Percentiles rank a stretch among this genome's conserved stretches.
phyloP scores from a whole-genome alignment of 768 basidiomycete species.

The Pisolithus marmoratus region DNA sequence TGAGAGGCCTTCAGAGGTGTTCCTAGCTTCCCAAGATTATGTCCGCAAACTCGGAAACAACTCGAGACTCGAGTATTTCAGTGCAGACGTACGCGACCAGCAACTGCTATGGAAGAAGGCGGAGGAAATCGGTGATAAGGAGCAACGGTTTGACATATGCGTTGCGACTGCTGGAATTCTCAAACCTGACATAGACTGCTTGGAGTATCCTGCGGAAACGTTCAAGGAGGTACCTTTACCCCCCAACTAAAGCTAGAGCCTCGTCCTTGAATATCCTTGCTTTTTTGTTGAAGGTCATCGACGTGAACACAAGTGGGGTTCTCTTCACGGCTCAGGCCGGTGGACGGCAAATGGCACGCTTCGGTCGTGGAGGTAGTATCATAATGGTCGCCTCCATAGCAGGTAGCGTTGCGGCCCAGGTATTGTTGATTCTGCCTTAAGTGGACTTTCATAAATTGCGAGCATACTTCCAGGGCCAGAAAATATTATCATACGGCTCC shows the following conservation, averaged over 20 bases:
- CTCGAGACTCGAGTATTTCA: slow-evolving; percentile 53
- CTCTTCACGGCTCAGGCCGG: slow-evolving; percentile 59
- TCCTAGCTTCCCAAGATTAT: slow-evolving; percentile 48
- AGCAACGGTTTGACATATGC: slow-evolving; percentile 69
- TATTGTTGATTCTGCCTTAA: slow-evolving; percentile 18
- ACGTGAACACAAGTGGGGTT: slow-evolving; percentile 59
- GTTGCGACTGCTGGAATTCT: slow-evolving; percentile 75
- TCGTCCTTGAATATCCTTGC: background rate
- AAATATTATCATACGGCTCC: slow-evolving; percentile 74
- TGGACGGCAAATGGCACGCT: slow-evolving; percentile 49
- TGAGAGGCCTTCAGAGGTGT: slow-evolving; percentile 49
- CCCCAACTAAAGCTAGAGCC: background rate
- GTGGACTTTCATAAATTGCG: background rate
- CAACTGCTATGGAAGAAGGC: slow-evolving; percentile 48
- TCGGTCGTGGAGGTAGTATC: slow-evolving; percentile 46
- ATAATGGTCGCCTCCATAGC: slow-evolving; percentile 57
- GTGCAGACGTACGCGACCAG: slow-evolving; percentile 63
- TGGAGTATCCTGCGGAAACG: slow-evolving; percentile 59
- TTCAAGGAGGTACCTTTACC: slow-evolving; percentile 49
- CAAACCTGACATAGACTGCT: slow-evolving; percentile 51
- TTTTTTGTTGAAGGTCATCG: slow-evolving; percentile 42
- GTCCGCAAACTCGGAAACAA: slow-evolving; percentile 39
- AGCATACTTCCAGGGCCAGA: slow-evolving; percentile 48
- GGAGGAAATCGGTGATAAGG: slow-evolving; percentile 57
- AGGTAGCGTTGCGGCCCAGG: slow-evolving; percentile 64